Evolutionary conservation across 2,329 filamentous ascomycete species (phyloP), one percentile per base, ranked within the genome.

Genomic region (Lomentospora prolificans): DNA sequence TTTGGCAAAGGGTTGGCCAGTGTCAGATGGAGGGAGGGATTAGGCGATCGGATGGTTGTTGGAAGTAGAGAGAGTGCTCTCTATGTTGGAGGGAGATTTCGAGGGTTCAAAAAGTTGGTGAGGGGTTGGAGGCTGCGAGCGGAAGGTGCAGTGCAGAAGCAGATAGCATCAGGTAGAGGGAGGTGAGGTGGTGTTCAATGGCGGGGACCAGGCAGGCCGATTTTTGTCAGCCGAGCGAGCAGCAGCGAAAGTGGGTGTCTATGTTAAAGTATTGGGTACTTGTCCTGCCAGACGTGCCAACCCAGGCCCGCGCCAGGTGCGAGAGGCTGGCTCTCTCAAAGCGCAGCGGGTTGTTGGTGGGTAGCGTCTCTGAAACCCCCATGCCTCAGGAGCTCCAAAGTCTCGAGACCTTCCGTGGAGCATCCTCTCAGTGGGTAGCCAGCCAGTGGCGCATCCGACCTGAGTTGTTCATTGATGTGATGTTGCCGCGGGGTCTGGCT

Each of bases 91-190:
- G n/a, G 30, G 50, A 30, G 25, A 51, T 28, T 46, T 46, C 41
- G 4, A 28, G 50, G 57, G 57, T 55, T 55, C 57, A 57, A 59
- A 55, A 59, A 52, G 56, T 61, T 61, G 58, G 57, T 46, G 52
- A 56, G 58, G 50, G 59, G 41, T 51, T 57, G 50, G 28, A 39
- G 28, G 27, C 17, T 22, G 17, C n/a, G 24, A 28, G 24, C 50
- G 30, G 17, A 33, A 33, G 50, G 30, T 31, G 27, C 9, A 22
- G 48, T 51, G 48, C 41, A 24, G 41, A 46, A 24, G 41, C 41
- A 46, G 41, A 46, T 46, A 46, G 48, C 50, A 52, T 22, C 50
- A 33, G 30, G 22, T 12, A 52, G 50, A 52, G 50, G 17, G 28
- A 52, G 41, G 41, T 22, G 41, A 52, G 50, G 50, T 57, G 57